Conservation (phyloP, 148 eudicot genomes). For the Simmondsia chinensis region DNA sequence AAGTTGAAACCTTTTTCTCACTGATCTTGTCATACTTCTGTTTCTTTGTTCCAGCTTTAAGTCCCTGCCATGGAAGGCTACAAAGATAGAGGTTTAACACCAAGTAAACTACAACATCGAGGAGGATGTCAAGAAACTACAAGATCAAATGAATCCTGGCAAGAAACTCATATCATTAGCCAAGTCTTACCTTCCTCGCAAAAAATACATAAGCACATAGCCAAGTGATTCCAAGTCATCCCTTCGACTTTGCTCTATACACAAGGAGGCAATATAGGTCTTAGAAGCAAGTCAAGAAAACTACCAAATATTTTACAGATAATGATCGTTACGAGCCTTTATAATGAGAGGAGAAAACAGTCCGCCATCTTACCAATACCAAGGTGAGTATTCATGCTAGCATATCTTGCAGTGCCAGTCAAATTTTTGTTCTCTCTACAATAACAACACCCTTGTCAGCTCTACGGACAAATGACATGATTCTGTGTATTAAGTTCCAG, state of each 20-base stretch:
- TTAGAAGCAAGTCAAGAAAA: too few relatives aligned
- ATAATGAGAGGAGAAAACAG: background rate
- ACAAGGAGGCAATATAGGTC: conserved; percentile 6
- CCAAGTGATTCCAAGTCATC: conserved; percentile 91
- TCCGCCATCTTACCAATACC: conserved; percentile 51
- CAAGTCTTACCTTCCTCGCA: conserved; percentile 60
- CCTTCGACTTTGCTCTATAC: conserved; percentile 78
- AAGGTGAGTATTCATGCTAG: conserved; percentile 82
- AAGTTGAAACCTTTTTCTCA: conserved; percentile 81
- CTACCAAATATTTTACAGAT: too few relatives aligned
- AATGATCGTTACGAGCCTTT: too few relatives aligned
- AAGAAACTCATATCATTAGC: too few relatives aligned
- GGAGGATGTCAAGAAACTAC: background rate
- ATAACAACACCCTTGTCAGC: background rate
- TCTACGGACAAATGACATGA: background rate
- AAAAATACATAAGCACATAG: conserved; percentile 79
- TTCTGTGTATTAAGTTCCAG: background rate
- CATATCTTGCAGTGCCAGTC: conserved; percentile 89
- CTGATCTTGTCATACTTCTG: conserved; percentile 86
- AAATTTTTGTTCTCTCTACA: conserved; percentile 82
- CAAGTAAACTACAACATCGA: conserved; percentile 6
- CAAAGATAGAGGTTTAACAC: conserved; percentile 12
- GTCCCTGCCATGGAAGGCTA: conserved; percentile 96
- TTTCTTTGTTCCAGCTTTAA: conserved; percentile 83
- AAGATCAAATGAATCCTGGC: too few relatives aligned